Conservation (phyloP, 805 yeast genomes). For the Barnettozyma botsteinii region DNA sequence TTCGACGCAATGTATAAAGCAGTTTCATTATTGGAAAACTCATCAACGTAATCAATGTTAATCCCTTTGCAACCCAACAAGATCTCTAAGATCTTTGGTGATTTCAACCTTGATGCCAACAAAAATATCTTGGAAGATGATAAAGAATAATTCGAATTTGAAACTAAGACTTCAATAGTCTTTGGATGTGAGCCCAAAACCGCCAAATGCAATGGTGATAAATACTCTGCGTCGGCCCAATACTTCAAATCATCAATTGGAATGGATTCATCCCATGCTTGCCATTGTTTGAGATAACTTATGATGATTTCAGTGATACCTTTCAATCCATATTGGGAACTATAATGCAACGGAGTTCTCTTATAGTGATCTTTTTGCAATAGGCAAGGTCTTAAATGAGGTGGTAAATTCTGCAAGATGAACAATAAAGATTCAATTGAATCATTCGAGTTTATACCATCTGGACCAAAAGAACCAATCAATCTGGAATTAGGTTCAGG, state of each 20-base stretch:
- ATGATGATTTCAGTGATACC: constrained; percentile 56
- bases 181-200: constrained; percentile 77
- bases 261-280: constrained; percentile 40
- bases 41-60: constrained; percentile 57
- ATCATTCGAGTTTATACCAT: constrained; percentile 55
- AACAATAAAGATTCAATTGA: constrained; percentile 54
- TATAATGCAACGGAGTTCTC: constrained; percentile 86
- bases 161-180: constrained; percentile 58
- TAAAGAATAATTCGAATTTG: constrained; percentile 35
- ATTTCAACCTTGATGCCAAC: constrained; percentile 55
- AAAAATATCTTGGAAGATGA: constrained; percentile 54
- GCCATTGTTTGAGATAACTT: constrained; percentile 53
- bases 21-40: constrained; percentile 58
- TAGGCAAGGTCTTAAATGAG: constrained; percentile 47
- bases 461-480: constrained; percentile 52
- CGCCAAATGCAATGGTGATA: constrained; percentile 80
- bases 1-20: constrained; percentile 79
- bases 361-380: constrained; percentile 67
- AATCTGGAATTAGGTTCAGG: constrained; percentile 44
- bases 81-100: constrained; percentile 47
- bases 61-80: constrained; percentile 53
- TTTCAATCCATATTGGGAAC: constrained; percentile 79
- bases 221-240: constrained; percentile 71
- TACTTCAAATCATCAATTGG: constrained; percentile 49
- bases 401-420: constrained; percentile 51